Evolutionary conservation across 2,329 filamentous ascomycete species (phyloP).

Genomic region (Aspergillus sp.): DNA sequence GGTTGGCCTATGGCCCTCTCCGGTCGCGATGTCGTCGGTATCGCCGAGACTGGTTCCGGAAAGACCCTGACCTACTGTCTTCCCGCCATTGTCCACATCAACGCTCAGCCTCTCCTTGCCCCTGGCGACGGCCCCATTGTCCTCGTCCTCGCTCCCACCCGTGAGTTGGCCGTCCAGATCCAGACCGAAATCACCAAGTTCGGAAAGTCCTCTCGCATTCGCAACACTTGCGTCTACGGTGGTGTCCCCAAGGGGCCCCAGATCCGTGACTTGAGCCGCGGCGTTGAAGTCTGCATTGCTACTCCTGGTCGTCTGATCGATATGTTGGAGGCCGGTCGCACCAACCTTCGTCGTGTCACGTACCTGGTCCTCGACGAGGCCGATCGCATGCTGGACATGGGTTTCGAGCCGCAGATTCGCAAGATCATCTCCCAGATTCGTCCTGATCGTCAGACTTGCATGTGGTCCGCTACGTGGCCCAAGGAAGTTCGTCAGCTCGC

Average conservation of each 20-base stretch:
- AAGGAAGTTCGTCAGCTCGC: slow-evolving; percentile 95
- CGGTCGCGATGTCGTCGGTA: slow-evolving; percentile 96
- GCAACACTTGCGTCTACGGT: slow-evolving; percentile 98
- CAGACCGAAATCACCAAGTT: slow-evolving; percentile 99
- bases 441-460: slow-evolving; percentile 96
- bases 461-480: slow-evolving; percentile 99
- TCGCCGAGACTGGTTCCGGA: slow-evolving; percentile 97
- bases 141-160: slow-evolving; percentile 89
- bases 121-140: slow-evolving; percentile 96
- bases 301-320: slow-evolving; percentile 97
- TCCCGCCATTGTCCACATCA: slow-evolving; percentile 98
- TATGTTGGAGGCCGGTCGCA: slow-evolving; percentile 97
- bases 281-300: slow-evolving; percentile 97
- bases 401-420: slow-evolving; percentile 98
- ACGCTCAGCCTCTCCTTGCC: slow-evolving; percentile 92
- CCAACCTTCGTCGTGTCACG: slow-evolving; percentile 94
- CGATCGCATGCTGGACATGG: slow-evolving; percentile 99
- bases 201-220: slow-evolving; percentile 93
- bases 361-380: slow-evolving; percentile 98
- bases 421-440: slow-evolving; percentile 98
- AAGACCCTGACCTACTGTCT: slow-evolving; percentile 99
- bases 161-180: slow-evolving; percentile 97
- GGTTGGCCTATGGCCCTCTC: slow-evolving; percentile 99
- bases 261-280: slow-evolving; percentile 89
- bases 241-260: slow-evolving; percentile 97